Conservation (phyloP, 371 early-diverging fungal genomes). For the Fennellomyces sp. region DNA sequence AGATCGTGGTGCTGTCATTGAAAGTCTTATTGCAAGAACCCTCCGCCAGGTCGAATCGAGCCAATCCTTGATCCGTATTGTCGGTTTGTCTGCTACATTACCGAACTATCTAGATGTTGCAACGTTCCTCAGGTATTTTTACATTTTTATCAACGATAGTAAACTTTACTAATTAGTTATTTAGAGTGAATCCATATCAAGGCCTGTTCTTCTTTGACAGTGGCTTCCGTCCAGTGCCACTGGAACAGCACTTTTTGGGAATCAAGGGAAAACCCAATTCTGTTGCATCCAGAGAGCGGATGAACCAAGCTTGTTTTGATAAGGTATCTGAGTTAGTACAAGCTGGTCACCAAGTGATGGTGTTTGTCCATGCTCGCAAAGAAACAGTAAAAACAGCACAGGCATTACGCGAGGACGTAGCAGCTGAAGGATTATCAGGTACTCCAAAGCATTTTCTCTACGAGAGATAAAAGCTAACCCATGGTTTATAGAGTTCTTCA, state of each 20-base stretch:
- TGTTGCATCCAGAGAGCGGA: constrained; percentile 57
- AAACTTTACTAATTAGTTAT: neutral
- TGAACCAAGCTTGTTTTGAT: constrained; percentile 89
- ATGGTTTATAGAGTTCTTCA: constrained; percentile 39
- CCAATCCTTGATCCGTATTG: constrained; percentile 95
- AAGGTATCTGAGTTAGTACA: constrained; percentile 77
- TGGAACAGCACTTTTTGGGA: constrained; percentile 95
- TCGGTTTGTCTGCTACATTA: constrained; percentile 99
- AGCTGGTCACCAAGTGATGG: constrained; percentile 96
- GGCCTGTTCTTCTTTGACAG: constrained; percentile 97
- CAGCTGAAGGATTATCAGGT: constrained; percentile 58
- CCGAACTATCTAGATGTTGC: constrained; percentile 99
- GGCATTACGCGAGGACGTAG: constrained; percentile 78
- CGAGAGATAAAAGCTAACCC: neutral
- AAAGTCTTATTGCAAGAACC: constrained; percentile 96
- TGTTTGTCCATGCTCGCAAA: constrained; percentile 98
- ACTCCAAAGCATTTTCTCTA: constrained; percentile 9
- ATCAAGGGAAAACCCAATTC: constrained; percentile 89
- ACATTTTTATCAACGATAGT: neutral
- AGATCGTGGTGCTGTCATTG: constrained; percentile 98
- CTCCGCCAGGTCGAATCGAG: constrained; percentile 91
- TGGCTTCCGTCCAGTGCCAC: constrained; percentile 93
- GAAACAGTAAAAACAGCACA: constrained; percentile 95
- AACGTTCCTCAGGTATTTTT: constrained; percentile 74
- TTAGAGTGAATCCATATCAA: constrained; percentile 85